A percentile compares a stretch with the other conserved stretches of the same genome.
phyloP scores from a whole-genome alignment of 2,329 filamentous ascomycete species.

The Beauveria rudraprayagi region DNA sequence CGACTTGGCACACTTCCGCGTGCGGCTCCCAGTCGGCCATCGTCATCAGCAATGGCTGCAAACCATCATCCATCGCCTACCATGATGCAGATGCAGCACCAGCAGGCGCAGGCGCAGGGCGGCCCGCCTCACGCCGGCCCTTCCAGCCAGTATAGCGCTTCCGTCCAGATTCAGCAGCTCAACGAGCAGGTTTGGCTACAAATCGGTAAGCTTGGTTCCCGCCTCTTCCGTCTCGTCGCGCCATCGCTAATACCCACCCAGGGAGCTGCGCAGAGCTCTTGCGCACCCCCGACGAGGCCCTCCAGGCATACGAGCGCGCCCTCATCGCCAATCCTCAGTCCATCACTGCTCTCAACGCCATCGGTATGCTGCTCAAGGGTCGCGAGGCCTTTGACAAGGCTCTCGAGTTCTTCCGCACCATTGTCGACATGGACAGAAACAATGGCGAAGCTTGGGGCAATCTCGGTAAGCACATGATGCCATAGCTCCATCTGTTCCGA shows the following conservation, averaged over 20 bases:
- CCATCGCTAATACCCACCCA: constrained; percentile 33
- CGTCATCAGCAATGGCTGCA: constrained; percentile 44
- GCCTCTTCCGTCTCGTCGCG: constrained; percentile 15
- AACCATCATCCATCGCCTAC: constrained; percentile 77
- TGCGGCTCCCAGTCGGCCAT: constrained; percentile 12
- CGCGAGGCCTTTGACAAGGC: constrained; percentile 92
- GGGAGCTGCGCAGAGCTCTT: constrained; percentile 81
- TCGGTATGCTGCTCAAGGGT: constrained; percentile 82
- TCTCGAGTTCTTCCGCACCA: constrained; percentile 84
- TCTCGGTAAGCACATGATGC: constrained; percentile 53
- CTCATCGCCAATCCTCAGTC: constrained; percentile 83
- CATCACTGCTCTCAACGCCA: constrained; percentile 85
- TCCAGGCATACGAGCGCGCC: constrained; percentile 84
- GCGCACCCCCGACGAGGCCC: constrained; percentile 81
- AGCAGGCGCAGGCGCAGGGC: constrained; percentile 50
- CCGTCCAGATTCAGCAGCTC: constrained; percentile 66
- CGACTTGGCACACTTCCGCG: constrained; percentile 12
- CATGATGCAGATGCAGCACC: constrained; percentile 60
- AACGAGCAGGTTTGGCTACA: constrained; percentile 91
- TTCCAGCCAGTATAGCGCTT: constrained; percentile 52
- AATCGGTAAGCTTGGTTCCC: constrained; percentile 55
- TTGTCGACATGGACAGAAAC: constrained; percentile 77
- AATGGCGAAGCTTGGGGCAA: constrained; percentile 98
- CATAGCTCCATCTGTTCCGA: not conserved
- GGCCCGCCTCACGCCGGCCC: constrained; percentile 44